Conservation (phyloP, 2,329 filamentous ascomycete species). For the Ophiognomonia clavigignenti-juglandacearum region DNA sequence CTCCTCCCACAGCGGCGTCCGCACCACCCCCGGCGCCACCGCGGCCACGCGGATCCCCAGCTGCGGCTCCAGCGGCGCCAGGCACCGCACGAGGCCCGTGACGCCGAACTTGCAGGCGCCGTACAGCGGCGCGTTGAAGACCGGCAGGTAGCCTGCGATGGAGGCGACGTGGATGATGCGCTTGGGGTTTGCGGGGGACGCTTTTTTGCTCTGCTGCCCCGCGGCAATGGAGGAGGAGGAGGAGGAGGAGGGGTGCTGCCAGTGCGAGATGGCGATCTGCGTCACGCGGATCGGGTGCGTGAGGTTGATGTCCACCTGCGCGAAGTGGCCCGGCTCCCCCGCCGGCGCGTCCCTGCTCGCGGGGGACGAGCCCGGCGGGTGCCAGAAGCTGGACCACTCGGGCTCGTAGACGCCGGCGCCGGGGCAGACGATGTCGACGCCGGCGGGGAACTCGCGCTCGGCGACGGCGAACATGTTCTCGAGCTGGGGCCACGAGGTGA, state of each 20-base stretch:
- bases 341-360: slow-evolving; percentile 27
- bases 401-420: slow-evolving; percentile 45
- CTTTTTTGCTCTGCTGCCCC: slow-evolving; percentile 12
- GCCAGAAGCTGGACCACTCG: slow-evolving; percentile 37
- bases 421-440: slow-evolving; percentile 38
- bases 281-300: slow-evolving; percentile 36
- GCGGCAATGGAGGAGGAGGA: no score
- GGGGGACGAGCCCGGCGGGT: slow-evolving; percentile 31
- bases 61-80: slow-evolving; percentile 29
- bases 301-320: slow-evolving; percentile 35
- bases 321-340: slow-evolving; percentile 24
- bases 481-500: slow-evolving; percentile 36
- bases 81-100: slow-evolving; percentile 35
- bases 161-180: slow-evolving; percentile 33
- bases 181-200: slow-evolving; percentile 26
- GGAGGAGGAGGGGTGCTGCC: slow-evolving; percentile 27
- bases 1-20: slow-evolving; percentile 41
- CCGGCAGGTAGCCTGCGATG: slow-evolving; percentile 31
- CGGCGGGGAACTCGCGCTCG: slow-evolving; percentile 30
- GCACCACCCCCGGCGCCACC: slow-evolving; percentile 39
- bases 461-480: slow-evolving; percentile 30
- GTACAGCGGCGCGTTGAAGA: slow-evolving; percentile 32
- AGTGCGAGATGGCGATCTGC: slow-evolving; percentile 34
- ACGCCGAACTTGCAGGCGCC: slow-evolving; percentile 34
- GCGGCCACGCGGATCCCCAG: slow-evolving; percentile 35